Conservation (phyloP, 441 rosid species). For the Dalechampia spathulata region DNA sequence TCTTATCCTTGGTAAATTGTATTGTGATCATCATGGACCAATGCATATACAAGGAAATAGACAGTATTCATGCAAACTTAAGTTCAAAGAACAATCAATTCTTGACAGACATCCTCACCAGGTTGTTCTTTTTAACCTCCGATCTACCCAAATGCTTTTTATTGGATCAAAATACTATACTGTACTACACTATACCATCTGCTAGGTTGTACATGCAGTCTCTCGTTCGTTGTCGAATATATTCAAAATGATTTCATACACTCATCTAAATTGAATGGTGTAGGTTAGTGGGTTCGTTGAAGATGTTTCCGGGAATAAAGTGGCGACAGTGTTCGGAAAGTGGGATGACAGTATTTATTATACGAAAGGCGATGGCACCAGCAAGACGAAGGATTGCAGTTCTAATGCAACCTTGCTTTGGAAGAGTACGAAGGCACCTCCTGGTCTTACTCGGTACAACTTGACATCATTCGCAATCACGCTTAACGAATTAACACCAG, state of each 20-base stretch:
- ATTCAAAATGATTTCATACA: background rate
- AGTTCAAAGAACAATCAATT: conserved; percentile 83
- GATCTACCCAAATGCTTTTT: background rate
- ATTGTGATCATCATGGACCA: conserved; percentile 87
- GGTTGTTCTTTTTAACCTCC: too few species aligned
- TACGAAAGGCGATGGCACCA: conserved; percentile 34
- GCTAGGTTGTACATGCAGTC: too few species aligned
- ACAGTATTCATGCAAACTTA: conserved; percentile 73
- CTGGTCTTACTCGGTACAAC: conserved; percentile 85
- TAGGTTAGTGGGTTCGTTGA: conserved; percentile 77
- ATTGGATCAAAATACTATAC: background rate
- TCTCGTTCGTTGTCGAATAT: background rate
- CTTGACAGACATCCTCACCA: conserved; percentile 93
- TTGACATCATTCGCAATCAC: conserved; percentile 89
- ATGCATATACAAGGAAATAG: conserved; percentile 80
- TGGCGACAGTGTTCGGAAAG: conserved; percentile 68
- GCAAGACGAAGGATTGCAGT: conserved; percentile 47
- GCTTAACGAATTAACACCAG: conserved; percentile 76
- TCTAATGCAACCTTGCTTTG: conserved; percentile 59
- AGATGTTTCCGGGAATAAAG: conserved; percentile 56
- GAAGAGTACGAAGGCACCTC: conserved; percentile 67
- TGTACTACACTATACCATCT: too few species aligned
- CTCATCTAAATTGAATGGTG: conserved; percentile 32
- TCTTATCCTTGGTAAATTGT: conserved; percentile 83
- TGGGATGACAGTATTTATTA: conserved; percentile 90